Base-by-base conservation (phyloP, 306 rosid species). In the Glycine soja region DNA sequence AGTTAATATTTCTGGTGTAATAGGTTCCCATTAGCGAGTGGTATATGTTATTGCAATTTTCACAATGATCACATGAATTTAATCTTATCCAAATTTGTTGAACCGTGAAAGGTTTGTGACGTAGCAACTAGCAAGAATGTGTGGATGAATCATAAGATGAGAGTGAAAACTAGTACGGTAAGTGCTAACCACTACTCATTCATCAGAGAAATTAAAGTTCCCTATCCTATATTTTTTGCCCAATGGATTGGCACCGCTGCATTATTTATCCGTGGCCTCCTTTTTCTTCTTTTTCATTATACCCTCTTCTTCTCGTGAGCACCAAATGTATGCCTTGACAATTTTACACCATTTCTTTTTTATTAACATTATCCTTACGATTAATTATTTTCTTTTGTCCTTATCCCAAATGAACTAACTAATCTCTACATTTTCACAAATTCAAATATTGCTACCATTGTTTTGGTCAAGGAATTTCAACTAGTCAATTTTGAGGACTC, bases 401-500 rank as follows among this genome's bases (percentile, higher is more conserved):
- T 83, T 83, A 63, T 83, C 82, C 77, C 3, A 19, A 57, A 16
- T 47, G 14, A 6, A 32, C 65, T 43, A 32, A 48, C 24, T 2
- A 50, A 61, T 48, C 71, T 64, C 11, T 24, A 15, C 32, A 3
- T 42, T 11, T 51, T 10, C 47, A 15, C 69, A 45, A 9, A 57
- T 83, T 72, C 80, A 65, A 72, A 53, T n/a, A 34, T 70, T 46
- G 78, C 67, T 51, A 80, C 72, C 80, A 70, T 71, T 76, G 76
- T 56, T 70, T 85, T 70, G 59, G 85, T 75, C 70, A 12, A 14
- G 45, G 83, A 79, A 84, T 57, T 74, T 69, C 74, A 50, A 43
- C 40, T 0, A 51, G 87, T 84, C 87, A 79, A 84, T 74, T 84
- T 84, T 74, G 87, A 79, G 74, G 74, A 58, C 87, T 79, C 80